phyloP scores from a whole-genome alignment of 192 early-diverging fungal species.

The Phycomyces blakesleeanus region DNA sequence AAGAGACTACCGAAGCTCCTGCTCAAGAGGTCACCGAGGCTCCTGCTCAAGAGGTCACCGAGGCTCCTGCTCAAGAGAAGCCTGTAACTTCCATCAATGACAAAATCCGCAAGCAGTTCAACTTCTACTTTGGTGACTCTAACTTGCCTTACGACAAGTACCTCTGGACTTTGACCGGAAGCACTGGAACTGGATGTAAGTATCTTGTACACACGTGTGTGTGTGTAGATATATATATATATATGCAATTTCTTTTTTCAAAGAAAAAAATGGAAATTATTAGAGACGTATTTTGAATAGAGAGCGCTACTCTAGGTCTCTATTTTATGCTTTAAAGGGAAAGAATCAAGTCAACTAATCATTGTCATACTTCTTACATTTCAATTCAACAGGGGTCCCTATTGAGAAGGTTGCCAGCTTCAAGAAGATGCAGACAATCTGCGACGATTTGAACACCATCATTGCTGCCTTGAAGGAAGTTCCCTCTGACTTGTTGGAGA shows the following conservation, averaged over 20 bases:
- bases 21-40: no score
- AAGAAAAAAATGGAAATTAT: neutral
- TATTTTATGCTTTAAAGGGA: no score
- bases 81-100: neutral
- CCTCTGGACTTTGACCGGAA: constrained; percentile 39
- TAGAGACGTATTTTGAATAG: no score
- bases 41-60: no score
- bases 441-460: constrained; percentile 35
- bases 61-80: no score
- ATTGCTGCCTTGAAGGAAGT: constrained; percentile 53
- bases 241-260: neutral
- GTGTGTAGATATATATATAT: neutral
- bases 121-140: constrained; percentile 61
- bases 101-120: constrained; percentile 58
- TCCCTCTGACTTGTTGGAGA: constrained; percentile 44
- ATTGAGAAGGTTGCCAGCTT: constrained; percentile 48
- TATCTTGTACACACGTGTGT: neutral
- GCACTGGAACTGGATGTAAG: constrained; percentile 49
- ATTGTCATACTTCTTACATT: no score
- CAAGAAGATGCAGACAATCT: constrained; percentile 54
- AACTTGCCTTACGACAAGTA: constrained; percentile 58
- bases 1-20: no score
- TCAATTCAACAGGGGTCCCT: constrained; percentile 38
- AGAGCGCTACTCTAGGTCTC: no score
- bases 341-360: no score